Conservation (phyloP, 2,329 filamentous ascomycete genomes). For the Samsoniella hepiali region DNA sequence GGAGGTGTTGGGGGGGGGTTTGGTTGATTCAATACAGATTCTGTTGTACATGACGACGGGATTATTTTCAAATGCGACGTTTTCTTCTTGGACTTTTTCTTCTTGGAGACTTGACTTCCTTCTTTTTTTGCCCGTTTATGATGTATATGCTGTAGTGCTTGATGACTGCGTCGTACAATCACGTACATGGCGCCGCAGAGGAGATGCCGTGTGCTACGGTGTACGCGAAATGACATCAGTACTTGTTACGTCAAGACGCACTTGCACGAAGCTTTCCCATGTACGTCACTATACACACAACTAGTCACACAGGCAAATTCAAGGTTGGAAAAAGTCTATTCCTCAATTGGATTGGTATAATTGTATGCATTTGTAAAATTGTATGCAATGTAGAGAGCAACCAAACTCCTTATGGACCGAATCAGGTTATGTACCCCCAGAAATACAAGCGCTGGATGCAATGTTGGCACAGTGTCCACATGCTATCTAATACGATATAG, state of each 20-base stretch:
- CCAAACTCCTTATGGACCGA: conserved; percentile 2
- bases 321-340: background rate
- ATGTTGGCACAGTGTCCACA: background rate
- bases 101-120: too few species aligned
- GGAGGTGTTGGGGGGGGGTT: background rate
- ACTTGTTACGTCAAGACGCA: background rate
- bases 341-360: background rate
- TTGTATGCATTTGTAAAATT: background rate
- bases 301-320: too few species aligned
- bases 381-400: background rate
- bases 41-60: background rate
- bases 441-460: background rate
- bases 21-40: background rate
- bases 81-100: too few species aligned
- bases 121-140: too few species aligned
- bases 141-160: too few species aligned
- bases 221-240: background rate
- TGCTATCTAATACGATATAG: conserved; percentile 1
- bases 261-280: too few species aligned
- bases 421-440: background rate
- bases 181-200: too few species aligned
- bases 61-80: too few species aligned
- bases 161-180: too few species aligned
- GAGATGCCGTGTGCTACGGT: background rate
- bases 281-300: too few species aligned